phyloP scores from a whole-genome alignment of 331 rosid species.

The Rosa hybrid region DNA sequence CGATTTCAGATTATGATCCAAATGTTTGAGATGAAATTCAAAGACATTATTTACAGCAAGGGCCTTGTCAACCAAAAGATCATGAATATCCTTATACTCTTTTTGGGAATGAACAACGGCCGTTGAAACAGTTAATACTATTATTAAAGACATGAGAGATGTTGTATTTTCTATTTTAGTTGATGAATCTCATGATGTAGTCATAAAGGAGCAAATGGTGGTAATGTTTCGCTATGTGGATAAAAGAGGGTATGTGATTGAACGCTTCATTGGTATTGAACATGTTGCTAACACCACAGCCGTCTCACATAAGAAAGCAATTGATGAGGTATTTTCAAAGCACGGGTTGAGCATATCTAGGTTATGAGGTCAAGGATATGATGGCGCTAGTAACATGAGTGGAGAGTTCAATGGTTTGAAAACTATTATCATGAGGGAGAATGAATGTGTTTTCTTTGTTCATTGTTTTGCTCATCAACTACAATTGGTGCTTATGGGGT shows the following conservation, averaged over 20 bases:
- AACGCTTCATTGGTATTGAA: not conserved
- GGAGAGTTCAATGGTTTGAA: not conserved
- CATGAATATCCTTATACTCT: too few species aligned
- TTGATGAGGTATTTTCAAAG: conserved; percentile 4
- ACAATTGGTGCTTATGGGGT: not conserved
- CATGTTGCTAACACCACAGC: not conserved
- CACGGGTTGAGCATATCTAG: not conserved
- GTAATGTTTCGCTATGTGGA: conserved; percentile 13
- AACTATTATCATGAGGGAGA: not conserved
- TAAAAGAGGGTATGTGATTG: not conserved
- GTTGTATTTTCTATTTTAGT: not conserved
- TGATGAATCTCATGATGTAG: not conserved
- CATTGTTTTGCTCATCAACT: conserved; percentile 8
- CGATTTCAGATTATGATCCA: too few species aligned
- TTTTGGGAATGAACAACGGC: too few species aligned
- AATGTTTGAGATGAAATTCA: too few species aligned
- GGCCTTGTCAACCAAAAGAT: too few species aligned
- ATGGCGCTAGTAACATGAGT: conserved; percentile 1
- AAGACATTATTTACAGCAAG: too few species aligned
- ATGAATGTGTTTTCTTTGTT: not conserved
- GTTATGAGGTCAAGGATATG: conserved; percentile 13
- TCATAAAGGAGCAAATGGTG: conserved; percentile 6
- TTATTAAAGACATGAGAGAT: not conserved
- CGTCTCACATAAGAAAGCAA: not conserved
- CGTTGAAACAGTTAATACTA: not conserved